A percentile compares a stretch with the other conserved stretches of the same genome.
These are phyloP conservation scores for Flaveria ramosissima DNA, from an alignment of 129 eudicot genomes.

Conservation along the genomic window DNA sequence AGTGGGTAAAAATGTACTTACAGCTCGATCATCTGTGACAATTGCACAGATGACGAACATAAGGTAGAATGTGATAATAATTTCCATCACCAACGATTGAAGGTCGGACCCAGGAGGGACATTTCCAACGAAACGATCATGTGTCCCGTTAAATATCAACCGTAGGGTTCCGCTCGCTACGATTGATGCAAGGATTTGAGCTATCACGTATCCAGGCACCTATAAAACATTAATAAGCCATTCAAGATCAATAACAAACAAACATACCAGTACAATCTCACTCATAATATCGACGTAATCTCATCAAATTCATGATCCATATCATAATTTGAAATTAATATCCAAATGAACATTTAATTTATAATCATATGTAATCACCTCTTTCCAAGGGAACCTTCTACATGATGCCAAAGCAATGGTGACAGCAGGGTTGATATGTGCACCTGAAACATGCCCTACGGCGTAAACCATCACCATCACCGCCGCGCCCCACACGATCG, in stretches of 20 bases:
- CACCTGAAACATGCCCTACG: slow-evolving; percentile 88
- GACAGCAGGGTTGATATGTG: slow-evolving; percentile 88
- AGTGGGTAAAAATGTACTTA: slow-evolving; percentile 27
- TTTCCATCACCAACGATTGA: slow-evolving; percentile 66
- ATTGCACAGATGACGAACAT: slow-evolving; percentile 79
- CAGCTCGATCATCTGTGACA: slow-evolving; percentile 82
- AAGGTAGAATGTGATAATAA: slow-evolving; percentile 79
- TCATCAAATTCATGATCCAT: too few relatives aligned
- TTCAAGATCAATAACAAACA: background rate
- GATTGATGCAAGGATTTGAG: slow-evolving; percentile 69
- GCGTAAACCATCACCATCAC: slow-evolving; percentile 85
- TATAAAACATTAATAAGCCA: background rate
- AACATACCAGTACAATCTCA: too few relatives aligned
- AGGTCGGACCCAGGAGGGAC: slow-evolving; percentile 52
- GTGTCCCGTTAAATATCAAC: slow-evolving; percentile 55
- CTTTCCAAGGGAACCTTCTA: slow-evolving; percentile 81
- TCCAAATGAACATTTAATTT: background rate
- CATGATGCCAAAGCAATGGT: slow-evolving; percentile 81
- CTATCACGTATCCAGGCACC: slow-evolving; percentile 64
- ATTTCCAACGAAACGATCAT: slow-evolving; percentile 67
- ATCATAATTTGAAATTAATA: background rate
- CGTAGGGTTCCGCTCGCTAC: slow-evolving; percentile 73
- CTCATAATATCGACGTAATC: too few relatives aligned
- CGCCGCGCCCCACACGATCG: slow-evolving; percentile 82
- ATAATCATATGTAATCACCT: slow-evolving; percentile 40